Conservation (phyloP, 2,329 filamentous ascomycete species). For the Aspergillus sp. region DNA sequence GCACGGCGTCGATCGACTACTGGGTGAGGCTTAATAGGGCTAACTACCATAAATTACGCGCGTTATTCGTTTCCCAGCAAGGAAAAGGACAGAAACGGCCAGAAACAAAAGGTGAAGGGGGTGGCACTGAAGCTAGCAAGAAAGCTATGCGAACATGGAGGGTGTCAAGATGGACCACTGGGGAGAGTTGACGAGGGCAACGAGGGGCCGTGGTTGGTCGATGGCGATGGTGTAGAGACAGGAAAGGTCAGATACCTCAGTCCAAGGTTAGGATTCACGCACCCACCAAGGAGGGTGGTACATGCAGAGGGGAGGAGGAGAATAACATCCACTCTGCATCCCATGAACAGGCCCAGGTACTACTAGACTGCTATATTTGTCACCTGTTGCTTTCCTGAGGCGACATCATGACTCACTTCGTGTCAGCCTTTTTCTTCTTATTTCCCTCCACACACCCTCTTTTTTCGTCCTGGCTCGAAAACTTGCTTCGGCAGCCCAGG, state of each 20-base stretch:
- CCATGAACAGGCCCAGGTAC: constrained; percentile 27
- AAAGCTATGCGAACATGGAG: constrained; percentile 16
- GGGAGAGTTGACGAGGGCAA: constrained; percentile 7
- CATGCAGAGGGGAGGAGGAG: constrained; percentile 23
- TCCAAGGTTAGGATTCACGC: neutral
- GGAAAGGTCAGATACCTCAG: constrained; percentile 4
- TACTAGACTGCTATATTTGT: constrained; percentile 25
- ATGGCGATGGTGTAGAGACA: constrained; percentile 8
- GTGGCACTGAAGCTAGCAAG: constrained; percentile 16
- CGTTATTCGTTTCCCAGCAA: constrained; percentile 17
- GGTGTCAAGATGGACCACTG: constrained; percentile 11
- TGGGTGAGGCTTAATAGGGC: constrained; percentile 37
- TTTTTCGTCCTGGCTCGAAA: neutral
- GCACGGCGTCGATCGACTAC: constrained; percentile 45
- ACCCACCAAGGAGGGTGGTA: constrained; percentile 25
- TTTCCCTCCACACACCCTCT: neutral
- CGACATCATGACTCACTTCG: constrained; percentile 25
- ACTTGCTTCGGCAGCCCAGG: constrained; percentile 5
- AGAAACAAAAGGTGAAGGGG: constrained; percentile 26
- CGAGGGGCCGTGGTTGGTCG: constrained; percentile 11
- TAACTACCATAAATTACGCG: constrained; percentile 28
- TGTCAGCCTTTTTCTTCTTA: constrained; percentile 15
- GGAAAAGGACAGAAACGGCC: constrained; percentile 18
- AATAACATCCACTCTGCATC: constrained; percentile 21
- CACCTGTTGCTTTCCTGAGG: constrained; percentile 22